phyloP scores from a whole-genome alignment of 371 early-diverging fungal species.

The Apophysomyces ossiformis region DNA sequence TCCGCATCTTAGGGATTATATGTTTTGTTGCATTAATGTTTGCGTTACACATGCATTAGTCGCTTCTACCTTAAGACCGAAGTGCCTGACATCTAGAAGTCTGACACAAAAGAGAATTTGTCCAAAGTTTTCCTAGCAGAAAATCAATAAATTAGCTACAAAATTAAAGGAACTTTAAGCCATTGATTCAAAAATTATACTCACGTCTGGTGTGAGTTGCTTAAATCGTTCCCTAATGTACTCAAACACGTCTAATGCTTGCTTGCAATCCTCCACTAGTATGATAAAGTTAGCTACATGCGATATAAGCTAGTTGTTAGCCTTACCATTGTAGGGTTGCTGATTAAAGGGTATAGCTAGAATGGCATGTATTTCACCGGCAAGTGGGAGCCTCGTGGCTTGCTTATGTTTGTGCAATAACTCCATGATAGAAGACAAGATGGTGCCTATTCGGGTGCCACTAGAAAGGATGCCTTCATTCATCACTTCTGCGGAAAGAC shows the following conservation, averaged over 20 bases:
- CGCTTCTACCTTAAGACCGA: conserved; percentile 38
- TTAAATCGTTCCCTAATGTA: conserved; percentile 45
- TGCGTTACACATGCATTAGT: not conserved
- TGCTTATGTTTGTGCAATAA: conserved; percentile 39
- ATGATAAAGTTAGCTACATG: not conserved
- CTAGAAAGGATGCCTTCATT: conserved; percentile 20
- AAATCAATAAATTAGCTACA: not conserved
- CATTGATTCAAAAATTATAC: not conserved
- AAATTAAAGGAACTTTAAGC: not conserved
- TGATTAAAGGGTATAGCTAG: conserved; percentile 41
- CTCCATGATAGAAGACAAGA: conserved; percentile 29
- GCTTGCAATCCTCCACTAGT: conserved; percentile 44
- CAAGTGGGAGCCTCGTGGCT: conserved; percentile 43
- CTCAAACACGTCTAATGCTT: conserved; percentile 54
- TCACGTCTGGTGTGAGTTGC: conserved; percentile 40
- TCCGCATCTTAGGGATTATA: conserved; percentile 30
- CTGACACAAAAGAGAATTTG: conserved; percentile 47
- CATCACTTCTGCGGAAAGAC: not conserved
- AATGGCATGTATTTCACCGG: conserved; percentile 38
- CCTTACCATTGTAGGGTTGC: conserved; percentile 31
- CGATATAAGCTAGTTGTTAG: not conserved
- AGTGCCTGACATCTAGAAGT: conserved; percentile 31
- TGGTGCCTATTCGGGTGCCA: conserved; percentile 10
- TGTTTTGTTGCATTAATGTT: not conserved
- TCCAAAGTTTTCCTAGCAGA: conserved; percentile 49